phyloP scores from a whole-genome alignment of 2,329 filamentous ascomycete species.

The Phialocephala subalpina region DNA sequence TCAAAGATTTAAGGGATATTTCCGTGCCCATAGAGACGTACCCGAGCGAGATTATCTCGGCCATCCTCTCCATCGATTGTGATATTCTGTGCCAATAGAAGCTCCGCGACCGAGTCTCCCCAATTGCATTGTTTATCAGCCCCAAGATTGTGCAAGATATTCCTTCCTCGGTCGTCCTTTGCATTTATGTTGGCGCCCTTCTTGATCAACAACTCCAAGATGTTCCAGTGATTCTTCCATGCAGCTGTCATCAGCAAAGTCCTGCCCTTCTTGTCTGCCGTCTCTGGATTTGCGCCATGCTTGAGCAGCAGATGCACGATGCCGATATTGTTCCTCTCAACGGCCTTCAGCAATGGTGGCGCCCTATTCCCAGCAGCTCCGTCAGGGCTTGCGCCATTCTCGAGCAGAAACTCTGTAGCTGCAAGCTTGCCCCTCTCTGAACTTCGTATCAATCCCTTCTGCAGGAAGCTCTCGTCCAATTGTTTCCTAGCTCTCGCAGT shows the following conservation, averaged over 20 bases:
- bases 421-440: conserved; percentile 36
- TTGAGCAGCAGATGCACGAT: conserved; percentile 37
- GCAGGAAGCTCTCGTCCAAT: conserved; percentile 36
- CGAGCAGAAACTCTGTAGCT: conserved; percentile 36
- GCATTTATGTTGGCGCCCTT: conserved; percentile 37
- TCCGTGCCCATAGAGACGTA: background rate
- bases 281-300: conserved; percentile 37
- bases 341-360: conserved; percentile 34
- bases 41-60: conserved; percentile 29
- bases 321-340: conserved; percentile 36
- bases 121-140: conserved; percentile 38
- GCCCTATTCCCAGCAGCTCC: conserved; percentile 33
- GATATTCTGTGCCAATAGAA: conserved; percentile 34
- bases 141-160: conserved; percentile 39
- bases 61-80: conserved; percentile 35
- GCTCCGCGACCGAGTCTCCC: conserved; percentile 37
- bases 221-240: conserved; percentile 39
- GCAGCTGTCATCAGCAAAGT: conserved; percentile 40
- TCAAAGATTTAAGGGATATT: background rate
- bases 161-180: conserved; percentile 33
- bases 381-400: conserved; percentile 35
- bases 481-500: conserved; percentile 31
- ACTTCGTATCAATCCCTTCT: conserved; percentile 38
- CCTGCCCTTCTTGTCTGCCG: conserved; percentile 36
- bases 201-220: conserved; percentile 34